Base-by-base conservation (phyloP, 2,329 filamentous ascomycete species). In the Ophiostoma montium region DNA sequence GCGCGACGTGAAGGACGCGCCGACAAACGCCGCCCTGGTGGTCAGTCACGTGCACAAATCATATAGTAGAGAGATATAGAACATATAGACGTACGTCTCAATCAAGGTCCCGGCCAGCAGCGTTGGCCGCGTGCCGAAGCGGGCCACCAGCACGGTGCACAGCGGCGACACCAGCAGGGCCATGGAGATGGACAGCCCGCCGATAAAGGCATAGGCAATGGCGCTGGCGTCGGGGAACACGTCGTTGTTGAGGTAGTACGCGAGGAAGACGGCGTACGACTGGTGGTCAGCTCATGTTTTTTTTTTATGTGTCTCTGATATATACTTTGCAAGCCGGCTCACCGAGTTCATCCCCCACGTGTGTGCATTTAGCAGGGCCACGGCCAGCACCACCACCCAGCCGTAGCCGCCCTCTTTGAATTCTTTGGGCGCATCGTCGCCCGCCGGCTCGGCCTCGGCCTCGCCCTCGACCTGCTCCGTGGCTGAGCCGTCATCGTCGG, bases 191-290 rank as follows among this genome's bases (percentile, higher is more conserved):
- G 77, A 82, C 0, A 86, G 67, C 0, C 80, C 80, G 27, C 85
- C 85, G n/a, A 90, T 72, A 60, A 90, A 88, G 36, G 85, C 85
- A 62, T 82, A 89, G 6, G 80, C 72, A 2, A 89, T 71, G 2
- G 74, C 65, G 0, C 75, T 78, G 2, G 82, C 75, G 13, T 74
- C 76, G 0, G 77, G 72, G 54, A 84, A 87, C 19, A 71, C 69
- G 47, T 78, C 67, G 45, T 73, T 74, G 16, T 71, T 67, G 15
- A 78, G 65, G 52, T 76, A 77, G 56, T 76, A 69, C 5, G 75
- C 74, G 5, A 78, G 66, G 56, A 78, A 79, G 33, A 78, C 71
- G 43, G 67, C 63, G 53, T 75, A 84, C 2, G 74, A 71, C 69
- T 73, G 49, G 9, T 1, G 11, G 31, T 16, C 8, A 27, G 23